Conservation (phyloP, 2,329 filamentous ascomycete species). For the Cordyceps fumosorosea region DNA sequence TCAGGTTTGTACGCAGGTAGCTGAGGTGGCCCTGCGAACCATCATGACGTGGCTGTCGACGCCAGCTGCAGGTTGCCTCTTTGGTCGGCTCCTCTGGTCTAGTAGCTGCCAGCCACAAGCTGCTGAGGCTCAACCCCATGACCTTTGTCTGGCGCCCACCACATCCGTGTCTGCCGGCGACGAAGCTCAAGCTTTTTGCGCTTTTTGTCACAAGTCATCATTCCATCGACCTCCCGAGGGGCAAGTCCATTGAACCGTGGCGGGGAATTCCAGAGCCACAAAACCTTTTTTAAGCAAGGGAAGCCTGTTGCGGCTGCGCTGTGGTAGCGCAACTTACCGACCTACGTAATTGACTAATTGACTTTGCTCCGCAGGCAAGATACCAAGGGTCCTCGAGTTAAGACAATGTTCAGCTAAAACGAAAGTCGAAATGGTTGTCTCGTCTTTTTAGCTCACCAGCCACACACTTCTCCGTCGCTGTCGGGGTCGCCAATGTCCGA, state of each 20-base stretch:
- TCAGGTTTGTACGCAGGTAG: background rate
- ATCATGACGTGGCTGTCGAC: conserved; percentile 7
- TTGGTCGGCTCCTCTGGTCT: background rate
- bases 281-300: background rate
- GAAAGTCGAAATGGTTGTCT: background rate
- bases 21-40: background rate
- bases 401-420: background rate
- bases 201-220: too few relatives aligned
- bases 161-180: background rate
- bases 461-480: background rate
- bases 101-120: background rate
- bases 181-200: background rate
- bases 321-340: background rate
- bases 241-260: background rate
- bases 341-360: background rate
- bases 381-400: background rate
- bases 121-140: conserved; percentile 4
- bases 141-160: background rate
- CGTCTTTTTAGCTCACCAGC: background rate
- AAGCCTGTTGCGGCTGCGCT: background rate
- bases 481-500: background rate
- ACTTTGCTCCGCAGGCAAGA: background rate
- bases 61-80: background rate
- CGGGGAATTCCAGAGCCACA: background rate
- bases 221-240: too few relatives aligned